phyloP scores from a whole-genome alignment of 2,329 filamentous ascomycete species.

The Calonectria montana region DNA sequence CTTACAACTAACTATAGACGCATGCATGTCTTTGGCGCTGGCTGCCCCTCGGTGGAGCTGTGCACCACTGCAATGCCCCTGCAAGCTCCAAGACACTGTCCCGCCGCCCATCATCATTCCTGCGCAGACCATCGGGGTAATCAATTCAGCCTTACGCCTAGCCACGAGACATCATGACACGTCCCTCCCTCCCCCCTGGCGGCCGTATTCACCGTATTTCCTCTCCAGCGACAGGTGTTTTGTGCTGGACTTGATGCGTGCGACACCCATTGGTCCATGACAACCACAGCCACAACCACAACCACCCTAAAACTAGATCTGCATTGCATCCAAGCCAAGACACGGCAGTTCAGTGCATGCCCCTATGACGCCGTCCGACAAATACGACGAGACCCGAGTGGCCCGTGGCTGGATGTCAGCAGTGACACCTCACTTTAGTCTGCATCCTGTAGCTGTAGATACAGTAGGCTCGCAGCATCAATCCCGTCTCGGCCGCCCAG shows the following conservation, averaged over 20 bases:
- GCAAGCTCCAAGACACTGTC: background rate
- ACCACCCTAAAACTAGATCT: too few species aligned
- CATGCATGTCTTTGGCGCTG: background rate
- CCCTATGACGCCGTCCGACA: conserved; percentile 5
- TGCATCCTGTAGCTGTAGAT: background rate
- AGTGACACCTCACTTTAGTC: background rate
- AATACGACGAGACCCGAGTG: conserved; percentile 13
- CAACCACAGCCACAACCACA: too few species aligned
- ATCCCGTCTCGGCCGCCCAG: background rate
- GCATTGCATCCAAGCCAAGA: too few species aligned
- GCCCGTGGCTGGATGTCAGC: background rate
- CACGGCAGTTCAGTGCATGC: too few species aligned
- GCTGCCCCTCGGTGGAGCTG: background rate
- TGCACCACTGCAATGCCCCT: background rate
- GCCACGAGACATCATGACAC: background rate
- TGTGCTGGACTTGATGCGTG: too few species aligned
- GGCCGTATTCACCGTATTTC: background rate
- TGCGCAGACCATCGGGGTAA: background rate
- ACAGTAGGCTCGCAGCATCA: conserved; percentile 11
- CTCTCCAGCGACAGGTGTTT: too few species aligned
- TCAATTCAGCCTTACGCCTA: background rate
- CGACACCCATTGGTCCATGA: too few species aligned
- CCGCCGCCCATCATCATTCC: background rate
- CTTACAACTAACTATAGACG: background rate
- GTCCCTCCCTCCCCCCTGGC: background rate